Percentiles rank a stretch among this genome's conserved stretches.
phyloP scores from a whole-genome alignment of 164 flowering plant genomes.

The Kalanchoe fedtschenkoi region DNA sequence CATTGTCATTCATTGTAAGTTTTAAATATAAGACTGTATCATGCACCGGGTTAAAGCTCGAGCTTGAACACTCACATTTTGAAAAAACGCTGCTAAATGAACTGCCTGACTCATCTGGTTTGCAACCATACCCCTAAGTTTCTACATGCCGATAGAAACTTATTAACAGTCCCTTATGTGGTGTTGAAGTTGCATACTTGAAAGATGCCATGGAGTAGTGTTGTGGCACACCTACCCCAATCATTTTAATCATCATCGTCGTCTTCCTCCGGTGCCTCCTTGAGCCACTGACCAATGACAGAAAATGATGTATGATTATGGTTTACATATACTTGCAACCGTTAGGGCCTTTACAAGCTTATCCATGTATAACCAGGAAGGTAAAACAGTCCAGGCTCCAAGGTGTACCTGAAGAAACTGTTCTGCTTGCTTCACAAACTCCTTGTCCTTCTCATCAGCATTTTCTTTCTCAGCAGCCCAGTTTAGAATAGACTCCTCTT shows the following conservation, averaged over 20 bases:
- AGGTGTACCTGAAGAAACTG: constrained; percentile 60
- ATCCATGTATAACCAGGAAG: background rate
- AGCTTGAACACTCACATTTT: no score
- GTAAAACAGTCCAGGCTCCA: background rate
- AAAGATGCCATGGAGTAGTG: no score
- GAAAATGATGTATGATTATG: background rate
- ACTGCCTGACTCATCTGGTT: no score
- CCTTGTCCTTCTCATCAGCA: constrained; percentile 78
- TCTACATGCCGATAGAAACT: no score
- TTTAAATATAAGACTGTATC: no score
- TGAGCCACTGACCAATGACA: constrained; percentile 11
- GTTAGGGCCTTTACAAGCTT: background rate
- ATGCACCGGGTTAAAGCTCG: no score
- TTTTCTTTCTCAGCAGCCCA: constrained; percentile 85
- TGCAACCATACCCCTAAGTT: no score
- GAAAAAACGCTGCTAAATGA: no score
- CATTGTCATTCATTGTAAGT: no score
- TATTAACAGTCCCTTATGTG: no score
- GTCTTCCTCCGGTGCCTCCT: constrained; percentile 12
- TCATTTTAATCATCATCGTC: constrained; percentile 7
- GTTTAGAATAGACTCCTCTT: constrained; percentile 74
- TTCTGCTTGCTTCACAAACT: constrained; percentile 66
- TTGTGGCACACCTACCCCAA: background rate
- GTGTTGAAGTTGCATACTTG: no score
- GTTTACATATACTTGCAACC: background rate